Evolutionary conservation across 768 basidiomycete genomes (phyloP).

Genomic region (Mycena rebaudengoi): DNA sequence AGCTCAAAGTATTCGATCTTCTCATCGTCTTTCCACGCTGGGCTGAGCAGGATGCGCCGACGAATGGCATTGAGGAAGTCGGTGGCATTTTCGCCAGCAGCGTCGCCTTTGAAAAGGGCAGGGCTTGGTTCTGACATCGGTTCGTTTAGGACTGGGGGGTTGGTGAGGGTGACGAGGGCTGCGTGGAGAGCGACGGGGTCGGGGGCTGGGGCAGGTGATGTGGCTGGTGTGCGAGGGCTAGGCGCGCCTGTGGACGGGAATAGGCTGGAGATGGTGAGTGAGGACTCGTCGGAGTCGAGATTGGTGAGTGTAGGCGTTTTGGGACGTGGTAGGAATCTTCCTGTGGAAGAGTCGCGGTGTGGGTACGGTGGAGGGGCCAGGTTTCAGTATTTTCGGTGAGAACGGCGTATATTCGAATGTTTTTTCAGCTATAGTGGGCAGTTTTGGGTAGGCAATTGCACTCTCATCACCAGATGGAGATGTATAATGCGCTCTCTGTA

Average conservation of each 20-base stretch:
- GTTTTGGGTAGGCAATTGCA: too few species aligned
- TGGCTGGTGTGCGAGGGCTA: not conserved
- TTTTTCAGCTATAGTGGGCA: too few species aligned
- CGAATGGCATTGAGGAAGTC: not conserved
- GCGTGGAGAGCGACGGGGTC: not conserved
- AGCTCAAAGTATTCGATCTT: not conserved
- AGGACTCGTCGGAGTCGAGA: not conserved
- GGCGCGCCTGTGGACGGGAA: not conserved
- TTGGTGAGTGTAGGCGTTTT: not conserved
- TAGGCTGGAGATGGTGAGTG: not conserved
- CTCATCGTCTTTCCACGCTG: not conserved
- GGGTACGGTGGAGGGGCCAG: slow-evolving; percentile 1
- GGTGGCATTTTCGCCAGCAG: not conserved
- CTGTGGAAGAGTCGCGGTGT: not conserved
- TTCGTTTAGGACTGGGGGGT: not conserved
- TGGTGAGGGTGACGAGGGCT: not conserved
- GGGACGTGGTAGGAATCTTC: not conserved
- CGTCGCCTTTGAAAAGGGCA: not conserved
- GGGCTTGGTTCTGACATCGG: not conserved
- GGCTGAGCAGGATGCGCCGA: not conserved
- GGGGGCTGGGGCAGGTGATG: not conserved
- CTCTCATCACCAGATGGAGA: too few species aligned
- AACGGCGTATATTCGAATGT: too few species aligned
- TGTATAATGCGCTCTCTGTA: too few species aligned
- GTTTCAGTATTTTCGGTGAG: not conserved